These are phyloP conservation scores for Platismatia glauca DNA, from an alignment of 495 filamentous ascomycete genomes.

Conservation along the genomic window DNA sequence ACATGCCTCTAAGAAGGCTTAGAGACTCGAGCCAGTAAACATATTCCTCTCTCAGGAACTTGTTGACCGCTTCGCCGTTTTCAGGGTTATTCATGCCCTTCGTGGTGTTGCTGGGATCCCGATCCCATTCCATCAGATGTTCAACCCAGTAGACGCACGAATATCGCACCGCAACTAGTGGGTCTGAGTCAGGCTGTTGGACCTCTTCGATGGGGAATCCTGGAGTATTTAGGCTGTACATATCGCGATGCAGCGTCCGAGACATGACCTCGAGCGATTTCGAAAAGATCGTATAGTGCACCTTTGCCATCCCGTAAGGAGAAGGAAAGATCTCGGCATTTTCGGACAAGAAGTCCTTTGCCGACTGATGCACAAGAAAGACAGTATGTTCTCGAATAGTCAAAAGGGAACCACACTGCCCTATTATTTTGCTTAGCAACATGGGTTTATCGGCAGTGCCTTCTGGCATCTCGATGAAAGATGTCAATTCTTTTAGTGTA, in stretches of 20 bases:
- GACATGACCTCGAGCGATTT: conserved; percentile 27
- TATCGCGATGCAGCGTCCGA: conserved; percentile 25
- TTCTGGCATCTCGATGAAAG: conserved; percentile 18
- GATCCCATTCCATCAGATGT: conserved; percentile 22
- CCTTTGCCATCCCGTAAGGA: conserved; percentile 18
- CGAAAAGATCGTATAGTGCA: conserved; percentile 24
- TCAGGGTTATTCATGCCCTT: conserved; percentile 16
- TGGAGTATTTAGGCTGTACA: conserved; percentile 21
- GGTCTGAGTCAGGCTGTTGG: conserved; percentile 24
- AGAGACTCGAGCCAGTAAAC: conserved; percentile 36
- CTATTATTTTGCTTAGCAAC: conserved; percentile 21
- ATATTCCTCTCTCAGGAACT: conserved; percentile 26
- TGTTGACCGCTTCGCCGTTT: conserved; percentile 14
- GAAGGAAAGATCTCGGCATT: conserved; percentile 24
- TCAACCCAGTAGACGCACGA: conserved; percentile 33
- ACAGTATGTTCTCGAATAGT: conserved; percentile 22
- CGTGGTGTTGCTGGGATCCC: too few relatives aligned
- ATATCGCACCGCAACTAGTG: conserved; percentile 28
- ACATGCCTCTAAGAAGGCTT: conserved; percentile 10
- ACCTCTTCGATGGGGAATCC: conserved; percentile 21
- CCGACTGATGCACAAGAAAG: conserved; percentile 30
- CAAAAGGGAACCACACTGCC: conserved; percentile 27
- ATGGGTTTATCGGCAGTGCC: conserved; percentile 17
- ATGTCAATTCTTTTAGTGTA: conserved; percentile 24
- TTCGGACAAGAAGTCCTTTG: conserved; percentile 27